Evolutionary conservation across 331 rosid genomes (phyloP).

Genomic region (Rosa hybrid): DNA sequence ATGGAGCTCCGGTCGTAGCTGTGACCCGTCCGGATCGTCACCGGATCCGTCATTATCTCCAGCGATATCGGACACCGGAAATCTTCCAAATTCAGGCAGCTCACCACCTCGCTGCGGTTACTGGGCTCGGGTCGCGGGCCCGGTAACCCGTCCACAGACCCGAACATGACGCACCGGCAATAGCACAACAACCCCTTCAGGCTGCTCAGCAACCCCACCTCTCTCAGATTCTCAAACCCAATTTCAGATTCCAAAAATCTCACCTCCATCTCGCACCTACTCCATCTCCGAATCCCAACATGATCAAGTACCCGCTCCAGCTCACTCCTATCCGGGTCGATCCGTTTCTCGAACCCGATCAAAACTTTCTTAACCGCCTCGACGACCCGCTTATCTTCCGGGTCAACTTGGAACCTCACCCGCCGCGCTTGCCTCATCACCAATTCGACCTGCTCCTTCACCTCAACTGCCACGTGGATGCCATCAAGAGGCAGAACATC

Average conservation of each 20-base stretch:
- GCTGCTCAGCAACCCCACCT: slow-evolving; percentile 37
- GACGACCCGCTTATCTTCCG: slow-evolving; percentile 42
- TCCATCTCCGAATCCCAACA: slow-evolving; percentile 57
- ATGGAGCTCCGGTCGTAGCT: slow-evolving; percentile 87
- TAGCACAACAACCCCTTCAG: slow-evolving; percentile 58
- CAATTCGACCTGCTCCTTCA: slow-evolving; percentile 53
- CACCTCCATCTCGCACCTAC: slow-evolving; percentile 61
- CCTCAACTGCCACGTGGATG: slow-evolving; percentile 38
- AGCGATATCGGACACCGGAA: slow-evolving; percentile 82
- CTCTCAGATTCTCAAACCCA: slow-evolving; percentile 44
- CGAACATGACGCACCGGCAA: slow-evolving; percentile 57
- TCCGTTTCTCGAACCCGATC: slow-evolving; percentile 41
- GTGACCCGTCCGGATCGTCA: slow-evolving; percentile 76
- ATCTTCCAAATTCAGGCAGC: slow-evolving; percentile 58
- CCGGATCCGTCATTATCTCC: slow-evolving; percentile 83
- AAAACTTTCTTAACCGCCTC: slow-evolving; percentile 34
- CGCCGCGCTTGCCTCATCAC: slow-evolving; percentile 51
- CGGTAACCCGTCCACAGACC: slow-evolving; percentile 40
- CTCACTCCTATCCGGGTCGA: slow-evolving; percentile 39
- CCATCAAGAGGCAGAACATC: slow-evolving; percentile 53
- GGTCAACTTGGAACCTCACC: slow-evolving; percentile 45
- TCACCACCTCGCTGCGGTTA: slow-evolving; percentile 13
- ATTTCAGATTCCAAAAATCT: slow-evolving; percentile 71
- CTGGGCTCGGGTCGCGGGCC: slow-evolving; percentile 32
- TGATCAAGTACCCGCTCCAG: slow-evolving; percentile 54